phyloP scores from a whole-genome alignment of 176 grass and related monocot species.

The Aechmea fasciata region DNA sequence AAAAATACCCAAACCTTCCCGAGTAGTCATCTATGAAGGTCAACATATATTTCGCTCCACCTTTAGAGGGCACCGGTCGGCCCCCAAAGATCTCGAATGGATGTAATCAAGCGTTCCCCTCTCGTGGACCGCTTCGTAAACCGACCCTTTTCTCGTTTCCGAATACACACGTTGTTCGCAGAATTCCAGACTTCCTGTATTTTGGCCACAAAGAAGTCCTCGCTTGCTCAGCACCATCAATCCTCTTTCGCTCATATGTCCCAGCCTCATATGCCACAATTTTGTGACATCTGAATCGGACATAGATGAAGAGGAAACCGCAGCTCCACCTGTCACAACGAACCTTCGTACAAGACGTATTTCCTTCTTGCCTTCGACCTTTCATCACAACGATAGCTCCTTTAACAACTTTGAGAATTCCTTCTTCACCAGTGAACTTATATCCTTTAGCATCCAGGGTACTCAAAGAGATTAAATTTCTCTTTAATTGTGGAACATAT shows the following conservation, averaged over 20 bases:
- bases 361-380: neutral
- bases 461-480: conserved; percentile 14
- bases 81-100: neutral
- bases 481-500: neutral
- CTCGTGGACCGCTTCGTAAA: neutral
- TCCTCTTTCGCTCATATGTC: conserved; percentile 2
- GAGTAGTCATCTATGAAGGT: too few relatives aligned
- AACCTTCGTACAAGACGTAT: conserved; percentile 3
- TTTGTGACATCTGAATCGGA: neutral
- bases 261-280: conserved; percentile 1
- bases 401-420: neutral
- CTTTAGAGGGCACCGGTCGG: too few relatives aligned
- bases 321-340: neutral
- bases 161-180: conserved; percentile 15
- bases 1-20: too few relatives aligned
- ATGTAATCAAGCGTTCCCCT: neutral
- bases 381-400: conserved; percentile 9
- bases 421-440: neutral
- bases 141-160: conserved; percentile 6
- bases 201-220: neutral
- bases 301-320: neutral
- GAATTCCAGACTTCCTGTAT: neutral
- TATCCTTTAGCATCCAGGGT: conserved; percentile 4
- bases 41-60: too few relatives aligned
- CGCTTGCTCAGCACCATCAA: neutral